Evolutionary conservation across 805 yeast species (phyloP), one percentile per base, ranked within the genome.

Genomic region (Candida peoriensis): DNA sequence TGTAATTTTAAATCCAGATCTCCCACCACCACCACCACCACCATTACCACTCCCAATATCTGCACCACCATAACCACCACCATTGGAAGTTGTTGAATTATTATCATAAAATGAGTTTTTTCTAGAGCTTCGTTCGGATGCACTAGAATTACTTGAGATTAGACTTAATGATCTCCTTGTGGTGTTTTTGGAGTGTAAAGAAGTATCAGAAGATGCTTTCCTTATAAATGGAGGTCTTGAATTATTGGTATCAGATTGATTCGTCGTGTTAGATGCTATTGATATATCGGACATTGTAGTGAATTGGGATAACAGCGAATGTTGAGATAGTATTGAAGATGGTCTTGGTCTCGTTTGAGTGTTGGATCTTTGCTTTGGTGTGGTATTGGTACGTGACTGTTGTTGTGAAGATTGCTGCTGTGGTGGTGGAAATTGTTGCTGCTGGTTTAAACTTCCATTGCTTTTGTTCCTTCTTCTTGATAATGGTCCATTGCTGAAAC

Each of bases 241-340:
- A 12, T 37, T 20, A 29, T 16, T 15, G 36, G 28, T 4, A 32
- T 28, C 10, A 10, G 39, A 47, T 11, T 44, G 35, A 20, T 38
- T 36, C 9, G 35, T 36, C 3, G 48, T 42, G 22, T 40, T 36
- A 1, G 53, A 48, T 3, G 42, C 60, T 24, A 58, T 57, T 5
- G 72, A 70, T 0, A 79, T 64, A 36, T 74, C 80, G 0, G 81
- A 74, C 25, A 64, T 57, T 4, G 67, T 64, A 1, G 78, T 70
- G 28, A 60, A 55, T 32, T 57, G 64, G 0, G 76, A 70, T n/a
- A 68, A 58, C 2, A 64, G 52, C 0, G 78, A 72, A 35, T 66
- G 66, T 16, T 73, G 69, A 0, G 81, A 76, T 1, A 74, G 50
- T 25, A 67, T 63, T 1, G 82, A 76, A 0, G 64, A 61, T 4